Percentiles rank a stretch among this genome's conserved stretches.
These are phyloP conservation scores for Rhynchospora tenuis DNA, from an alignment of 176 grass and related monocot genomes.

Conservation along the genomic window DNA sequence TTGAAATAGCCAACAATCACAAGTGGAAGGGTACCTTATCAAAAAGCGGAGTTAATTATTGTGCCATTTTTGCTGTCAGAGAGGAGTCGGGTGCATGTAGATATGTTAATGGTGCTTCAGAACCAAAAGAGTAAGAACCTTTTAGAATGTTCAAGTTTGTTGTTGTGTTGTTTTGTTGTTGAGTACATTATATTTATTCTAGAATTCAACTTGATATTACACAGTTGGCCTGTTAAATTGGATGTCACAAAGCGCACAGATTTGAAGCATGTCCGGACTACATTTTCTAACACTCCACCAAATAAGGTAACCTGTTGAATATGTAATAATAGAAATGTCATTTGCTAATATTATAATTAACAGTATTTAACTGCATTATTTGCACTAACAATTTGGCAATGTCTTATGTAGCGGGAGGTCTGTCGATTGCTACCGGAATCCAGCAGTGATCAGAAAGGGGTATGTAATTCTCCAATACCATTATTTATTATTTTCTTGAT, in stretches of 20 bases:
- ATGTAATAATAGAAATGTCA: neutral
- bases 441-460: conserved; percentile 70
- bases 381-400: conserved; percentile 1
- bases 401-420: conserved; percentile 70
- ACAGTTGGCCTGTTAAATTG: conserved; percentile 82
- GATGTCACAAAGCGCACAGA: conserved; percentile 86
- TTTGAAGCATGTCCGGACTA: conserved; percentile 78
- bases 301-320: conserved; percentile 62
- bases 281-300: conserved; percentile 57
- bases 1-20: conserved; percentile 33
- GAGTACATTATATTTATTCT: neutral
- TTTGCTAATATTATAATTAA: neutral
- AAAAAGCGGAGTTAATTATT: conserved; percentile 92
- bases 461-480: conserved; percentile 32
- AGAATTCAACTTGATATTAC: conserved; percentile 15
- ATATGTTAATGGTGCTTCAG: conserved; percentile 58
- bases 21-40: conserved; percentile 78
- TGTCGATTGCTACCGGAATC: conserved; percentile 65
- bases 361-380: neutral
- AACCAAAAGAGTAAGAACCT: conserved; percentile 76
- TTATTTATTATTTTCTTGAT: neutral
- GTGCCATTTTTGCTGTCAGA: conserved; percentile 75
- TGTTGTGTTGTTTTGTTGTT: neutral
- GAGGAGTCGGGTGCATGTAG: conserved; percentile 64
- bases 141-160: conserved; percentile 14